Base-by-base conservation (phyloP, 75 land plant species). In the Pinus albicaulis region DNA sequence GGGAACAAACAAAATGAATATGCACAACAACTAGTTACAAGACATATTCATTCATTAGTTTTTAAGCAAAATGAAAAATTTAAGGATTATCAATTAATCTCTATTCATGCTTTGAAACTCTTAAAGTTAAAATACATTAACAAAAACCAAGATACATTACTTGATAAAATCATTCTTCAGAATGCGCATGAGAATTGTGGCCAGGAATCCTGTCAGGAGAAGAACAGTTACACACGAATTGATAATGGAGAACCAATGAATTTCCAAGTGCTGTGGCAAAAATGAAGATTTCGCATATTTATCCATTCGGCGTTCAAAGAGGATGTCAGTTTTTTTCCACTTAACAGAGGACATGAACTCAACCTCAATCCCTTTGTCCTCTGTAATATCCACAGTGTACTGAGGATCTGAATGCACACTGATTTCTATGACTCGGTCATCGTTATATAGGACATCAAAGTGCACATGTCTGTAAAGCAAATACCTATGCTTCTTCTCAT, bases 191-290 rank as follows among this genome's bases (percentile, higher is more conserved):
- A 95, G 82, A 55, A 95, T 87, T 56, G 93, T 81, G 56, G 91
- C 79, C 57, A 95, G 87, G 31, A 95, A 91, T 13, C 92, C 98
- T 64, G 91, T 89, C 78, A 95, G 73, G 22, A 95, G 88, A 13
- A 93, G 63, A 77, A 93, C 81, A 8, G 91, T 91, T 7, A 93
- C 92, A 77, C 89, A 80, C 22, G 96, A 91, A 80, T 95, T 95
- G 58, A 93, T 79, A 59, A 91, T 84, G 59, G 98, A 93, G 74
- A 95, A 95, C 98, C 96, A 95, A 76, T 93, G 96, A 63, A 91
- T 95, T 82, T 88, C 80, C 71, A 81, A 69, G 59, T 85, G 92
- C 17, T 83, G 80, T 31, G 92, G 96, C 59, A 83, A 76, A 55
- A 81, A 83, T 24, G 98, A 89, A 65, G 86, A 73, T 72, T 74